Base-by-base conservation (phyloP, 179 eudicot genomes). In the Silene coronaria region DNA sequence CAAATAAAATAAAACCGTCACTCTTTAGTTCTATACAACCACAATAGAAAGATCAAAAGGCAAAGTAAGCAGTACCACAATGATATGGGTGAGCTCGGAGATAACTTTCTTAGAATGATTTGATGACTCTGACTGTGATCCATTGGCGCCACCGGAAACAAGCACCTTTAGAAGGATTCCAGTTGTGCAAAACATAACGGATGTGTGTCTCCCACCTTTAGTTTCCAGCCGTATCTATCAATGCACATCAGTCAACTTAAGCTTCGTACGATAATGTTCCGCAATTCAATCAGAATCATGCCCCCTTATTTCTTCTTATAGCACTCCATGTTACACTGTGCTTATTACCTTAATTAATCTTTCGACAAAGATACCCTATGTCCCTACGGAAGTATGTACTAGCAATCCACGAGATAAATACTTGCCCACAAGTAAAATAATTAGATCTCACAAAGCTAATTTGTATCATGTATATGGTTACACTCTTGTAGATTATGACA, bases 191-290 rank as follows among this genome's bases (percentile, higher is more conserved):
- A 95, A 93, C 78, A 94, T 38, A 24, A 90, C 72, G 57, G 96
- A 88, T 23, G 96, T 88, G 11, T 85, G 87, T 79, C 84, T 88
- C 67, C 94, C 96, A 76, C 96, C 99, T 91, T 84, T 91, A 83
- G 88, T 82, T 69, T 92, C 97, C 79, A 95, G 76, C 53, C 99
- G 89, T 82, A 96, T 96, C 99, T 96, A 81, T 45, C 79, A 76
- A 73, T 9, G 77, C 68, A 77, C 30, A 11, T 3, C 63, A 63
- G 80, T 30, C 21, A 70, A 28, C 10, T 14, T 53, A 66, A 19
- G 24, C 21, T 38, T 13, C 62, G 62, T 48, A 68, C 22, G 73
- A 2, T 22, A 42, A 24, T 70, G 53, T 26, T 26, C 22, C 16
- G 3, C 17, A 71, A 16, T 6, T 17, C 21, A 53, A 17, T 53